A percentile compares a stretch with the other conserved stretches of the same genome.
Evolutionary conservation across 352 stramenopile species (phyloP).

Genomic region (Pythium pyrilobum): DNA sequence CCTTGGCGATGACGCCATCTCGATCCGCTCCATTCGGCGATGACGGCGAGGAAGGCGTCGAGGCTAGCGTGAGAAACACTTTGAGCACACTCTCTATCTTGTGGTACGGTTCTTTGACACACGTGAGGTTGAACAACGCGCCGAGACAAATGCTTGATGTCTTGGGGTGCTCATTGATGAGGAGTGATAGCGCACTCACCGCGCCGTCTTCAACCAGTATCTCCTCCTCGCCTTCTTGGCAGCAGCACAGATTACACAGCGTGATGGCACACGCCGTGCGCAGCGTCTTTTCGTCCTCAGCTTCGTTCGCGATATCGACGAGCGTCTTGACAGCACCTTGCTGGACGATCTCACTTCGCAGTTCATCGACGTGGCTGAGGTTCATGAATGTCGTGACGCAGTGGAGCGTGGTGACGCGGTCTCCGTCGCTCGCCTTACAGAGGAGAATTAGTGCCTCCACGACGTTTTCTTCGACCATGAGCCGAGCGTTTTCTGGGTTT

Average conservation of each 20-base stretch:
- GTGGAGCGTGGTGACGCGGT: constrained; percentile 52
- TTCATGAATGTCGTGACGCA: constrained; percentile 88
- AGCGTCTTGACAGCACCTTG: constrained; percentile 74
- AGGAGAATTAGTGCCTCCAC: constrained; percentile 80
- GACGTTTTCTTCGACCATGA: constrained; percentile 87
- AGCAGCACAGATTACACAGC: constrained; percentile 82
- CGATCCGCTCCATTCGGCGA: constrained; percentile 8
- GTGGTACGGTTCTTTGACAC: constrained; percentile 75
- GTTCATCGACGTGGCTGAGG: constrained; percentile 60
- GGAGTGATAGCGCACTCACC: constrained; percentile 66
- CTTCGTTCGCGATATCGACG: constrained; percentile 57
- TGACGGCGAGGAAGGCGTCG: constrained; percentile 9
- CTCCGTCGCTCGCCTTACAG: constrained; percentile 43
- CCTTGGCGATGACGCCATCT: constrained; percentile 60
- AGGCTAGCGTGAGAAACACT: constrained; percentile 59
- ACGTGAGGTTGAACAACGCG: constrained; percentile 88
- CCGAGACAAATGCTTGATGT: constrained; percentile 61
- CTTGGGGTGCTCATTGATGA: constrained; percentile 75
- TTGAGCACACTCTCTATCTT: constrained; percentile 87
- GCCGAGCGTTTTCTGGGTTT: constrained; percentile 73
- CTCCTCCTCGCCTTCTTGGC: constrained; percentile 65
- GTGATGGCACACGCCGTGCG: constrained; percentile 79
- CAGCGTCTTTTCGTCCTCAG: constrained; percentile 51
- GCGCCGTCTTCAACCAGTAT: constrained; percentile 78
- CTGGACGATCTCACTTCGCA: constrained; percentile 54